These are phyloP conservation scores for Aspergillus avenaceus DNA, from an alignment of 495 filamentous ascomycete genomes.

Conservation along the genomic window DNA sequence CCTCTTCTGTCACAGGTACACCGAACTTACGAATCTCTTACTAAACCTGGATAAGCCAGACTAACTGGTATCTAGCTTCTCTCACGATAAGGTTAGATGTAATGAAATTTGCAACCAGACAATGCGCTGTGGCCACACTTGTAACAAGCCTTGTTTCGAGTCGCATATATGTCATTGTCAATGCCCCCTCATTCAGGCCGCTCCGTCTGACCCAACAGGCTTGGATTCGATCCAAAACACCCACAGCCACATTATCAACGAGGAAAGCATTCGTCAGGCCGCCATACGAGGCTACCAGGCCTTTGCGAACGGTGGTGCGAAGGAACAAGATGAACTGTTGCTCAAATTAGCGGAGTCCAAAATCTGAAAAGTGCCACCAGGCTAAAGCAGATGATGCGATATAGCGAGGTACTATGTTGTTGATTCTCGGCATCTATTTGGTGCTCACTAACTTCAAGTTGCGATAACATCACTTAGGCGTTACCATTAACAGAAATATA, in stretches of 20 bases:
- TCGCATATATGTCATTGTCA: constrained; percentile 14
- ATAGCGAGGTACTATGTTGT: too few relatives aligned
- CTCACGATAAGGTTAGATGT: constrained; percentile 27
- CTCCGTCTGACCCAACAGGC: not conserved
- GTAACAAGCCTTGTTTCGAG: constrained; percentile 14
- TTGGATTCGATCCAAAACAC: not conserved
- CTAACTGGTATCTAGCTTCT: constrained; percentile 16
- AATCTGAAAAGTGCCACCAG: too few relatives aligned
- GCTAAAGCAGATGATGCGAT: too few relatives aligned
- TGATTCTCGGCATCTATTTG: too few relatives aligned
- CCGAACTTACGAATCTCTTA: not conserved
- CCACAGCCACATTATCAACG: not conserved
- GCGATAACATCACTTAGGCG: too few relatives aligned
- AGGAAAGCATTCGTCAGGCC: not conserved
- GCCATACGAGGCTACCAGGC: constrained; percentile 14
- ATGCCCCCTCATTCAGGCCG: constrained; percentile 4
- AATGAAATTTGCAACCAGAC: constrained; percentile 19
- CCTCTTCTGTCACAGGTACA: constrained; percentile 37
- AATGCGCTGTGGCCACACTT: constrained; percentile 31
- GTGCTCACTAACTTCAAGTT: too few relatives aligned
- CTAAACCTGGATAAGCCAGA: not conserved
- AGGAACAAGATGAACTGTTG: constrained; percentile 20
- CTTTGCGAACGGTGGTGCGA: constrained; percentile 21
- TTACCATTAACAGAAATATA: too few relatives aligned
- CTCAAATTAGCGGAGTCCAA: constrained; percentile 2